These are phyloP conservation scores for Kappamyces sp. DNA, from an alignment of 192 early-diverging fungal genomes.

Conservation along the genomic window DNA sequence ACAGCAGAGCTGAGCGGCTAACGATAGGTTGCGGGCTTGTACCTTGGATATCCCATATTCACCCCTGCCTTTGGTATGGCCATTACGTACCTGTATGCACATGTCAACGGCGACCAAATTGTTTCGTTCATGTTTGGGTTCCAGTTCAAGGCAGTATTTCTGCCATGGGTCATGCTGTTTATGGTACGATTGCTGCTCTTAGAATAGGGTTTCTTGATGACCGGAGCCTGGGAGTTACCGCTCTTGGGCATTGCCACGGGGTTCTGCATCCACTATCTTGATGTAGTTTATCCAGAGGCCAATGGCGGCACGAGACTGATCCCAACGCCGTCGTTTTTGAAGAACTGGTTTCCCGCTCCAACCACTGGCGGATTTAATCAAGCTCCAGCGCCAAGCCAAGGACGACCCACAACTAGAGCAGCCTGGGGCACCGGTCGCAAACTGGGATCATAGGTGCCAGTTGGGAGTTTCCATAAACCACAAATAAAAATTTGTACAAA, in stretches of 20 bases:
- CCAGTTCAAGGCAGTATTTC: conserved; percentile 41
- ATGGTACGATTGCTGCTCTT: neutral
- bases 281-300: neutral
- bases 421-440: conserved; percentile 3
- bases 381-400: neutral
- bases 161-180: neutral
- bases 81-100: conserved; percentile 60
- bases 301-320: neutral
- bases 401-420: neutral
- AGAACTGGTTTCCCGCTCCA: neutral
- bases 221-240: neutral
- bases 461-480: too few relatives aligned
- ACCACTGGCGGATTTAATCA: neutral
- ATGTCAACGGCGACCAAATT: conserved; percentile 34
- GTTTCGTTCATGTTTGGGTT: conserved; percentile 64
- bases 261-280: neutral
- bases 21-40: conserved; percentile 22
- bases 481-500: too few relatives aligned
- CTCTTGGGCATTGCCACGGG: neutral
- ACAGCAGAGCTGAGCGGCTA: too few relatives aligned
- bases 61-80: conserved; percentile 45
- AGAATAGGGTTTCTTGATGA: neutral
- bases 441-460: too few relatives aligned
- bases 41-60: conserved; percentile 15
- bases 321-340: neutral